These are phyloP conservation scores for Bondarzewia mesenterica DNA, from an alignment of 1,284 basidiomycete genomes.

Conservation along the genomic window DNA sequence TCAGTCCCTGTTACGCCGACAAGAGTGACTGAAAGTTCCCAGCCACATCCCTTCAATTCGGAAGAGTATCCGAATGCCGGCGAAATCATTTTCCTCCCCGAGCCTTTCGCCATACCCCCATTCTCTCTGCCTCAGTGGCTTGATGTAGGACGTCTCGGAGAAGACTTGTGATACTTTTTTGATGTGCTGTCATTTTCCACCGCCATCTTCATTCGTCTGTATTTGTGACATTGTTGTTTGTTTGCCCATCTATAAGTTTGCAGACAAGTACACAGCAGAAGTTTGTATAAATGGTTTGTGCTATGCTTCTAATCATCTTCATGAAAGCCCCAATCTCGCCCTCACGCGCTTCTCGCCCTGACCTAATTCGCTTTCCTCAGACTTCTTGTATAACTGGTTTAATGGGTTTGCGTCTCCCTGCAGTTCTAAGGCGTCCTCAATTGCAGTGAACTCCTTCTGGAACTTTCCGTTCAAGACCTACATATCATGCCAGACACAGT, in stretches of 20 bases:
- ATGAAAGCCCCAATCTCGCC: constrained; percentile 35
- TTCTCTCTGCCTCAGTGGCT: not conserved
- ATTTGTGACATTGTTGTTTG: too few species aligned
- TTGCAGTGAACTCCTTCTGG: constrained; percentile 44
- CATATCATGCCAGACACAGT: constrained; percentile 1
- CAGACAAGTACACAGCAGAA: not conserved
- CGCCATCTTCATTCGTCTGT: too few species aligned
- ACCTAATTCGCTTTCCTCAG: constrained; percentile 43
- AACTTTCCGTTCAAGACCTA: constrained; percentile 57
- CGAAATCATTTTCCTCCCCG: not conserved
- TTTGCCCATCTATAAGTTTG: not conserved
- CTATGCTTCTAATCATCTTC: constrained; percentile 10
- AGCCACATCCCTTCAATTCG: not conserved
- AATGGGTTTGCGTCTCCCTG: constrained; percentile 49
- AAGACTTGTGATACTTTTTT: too few species aligned
- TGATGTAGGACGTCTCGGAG: too few species aligned
- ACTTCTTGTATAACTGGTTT: constrained; percentile 42
- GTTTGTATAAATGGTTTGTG: not conserved
- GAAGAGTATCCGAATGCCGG: not conserved
- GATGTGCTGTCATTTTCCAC: too few species aligned
- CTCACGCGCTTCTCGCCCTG: constrained; percentile 55
- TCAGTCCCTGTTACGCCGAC: not conserved
- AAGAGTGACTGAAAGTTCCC: not conserved
- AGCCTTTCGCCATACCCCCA: not conserved
- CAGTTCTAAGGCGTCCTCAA: constrained; percentile 52